phyloP scores from a whole-genome alignment of 2,329 filamentous ascomycete species.

The Nakataea oryzae region DNA sequence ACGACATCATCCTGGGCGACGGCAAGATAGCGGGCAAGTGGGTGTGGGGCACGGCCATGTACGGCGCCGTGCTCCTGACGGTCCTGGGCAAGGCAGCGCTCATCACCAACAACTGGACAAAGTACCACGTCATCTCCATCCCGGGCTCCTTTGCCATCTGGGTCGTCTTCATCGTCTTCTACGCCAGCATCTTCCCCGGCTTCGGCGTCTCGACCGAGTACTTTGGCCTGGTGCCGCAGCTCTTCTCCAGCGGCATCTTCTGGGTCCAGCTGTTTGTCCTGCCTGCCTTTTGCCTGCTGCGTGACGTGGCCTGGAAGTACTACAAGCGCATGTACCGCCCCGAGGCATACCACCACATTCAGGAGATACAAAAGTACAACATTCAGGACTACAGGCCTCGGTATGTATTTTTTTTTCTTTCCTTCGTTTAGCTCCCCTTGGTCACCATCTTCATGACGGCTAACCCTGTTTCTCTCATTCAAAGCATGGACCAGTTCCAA shows the following conservation, averaged over 20 bases:
- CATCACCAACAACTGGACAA: slow-evolving; percentile 97
- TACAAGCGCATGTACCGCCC: slow-evolving; percentile 94
- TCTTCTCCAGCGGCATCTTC: slow-evolving; percentile 77
- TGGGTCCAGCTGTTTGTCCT: slow-evolving; percentile 83
- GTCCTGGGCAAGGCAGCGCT: slow-evolving; percentile 91
- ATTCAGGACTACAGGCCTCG: slow-evolving; percentile 97
- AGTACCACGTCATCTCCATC: slow-evolving; percentile 92
- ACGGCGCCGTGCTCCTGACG: slow-evolving; percentile 86
- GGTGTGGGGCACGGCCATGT: slow-evolving; percentile 95
- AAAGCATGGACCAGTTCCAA: slow-evolving; percentile 97
- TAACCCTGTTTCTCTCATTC: neutral
- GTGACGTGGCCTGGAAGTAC: slow-evolving; percentile 97
- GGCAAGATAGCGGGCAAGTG: slow-evolving; percentile 84
- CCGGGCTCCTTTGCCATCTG: slow-evolving; percentile 87
- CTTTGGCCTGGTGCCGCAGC: slow-evolving; percentile 66
- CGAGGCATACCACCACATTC: slow-evolving; percentile 93
- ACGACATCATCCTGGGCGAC: slow-evolving; percentile 68
- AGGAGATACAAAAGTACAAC: slow-evolving; percentile 98
- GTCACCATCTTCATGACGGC: slow-evolving; percentile 7
- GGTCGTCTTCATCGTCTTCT: slow-evolving; percentile 81
- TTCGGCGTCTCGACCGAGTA: slow-evolving; percentile 76
- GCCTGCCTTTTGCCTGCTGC: slow-evolving; percentile 68
- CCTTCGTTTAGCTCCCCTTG: neutral
- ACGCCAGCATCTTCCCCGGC: slow-evolving; percentile 77
- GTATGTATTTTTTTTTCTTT: slow-evolving; percentile 35